Conservation (phyloP, 345 rosid species). For the Populus euphratica region DNA sequence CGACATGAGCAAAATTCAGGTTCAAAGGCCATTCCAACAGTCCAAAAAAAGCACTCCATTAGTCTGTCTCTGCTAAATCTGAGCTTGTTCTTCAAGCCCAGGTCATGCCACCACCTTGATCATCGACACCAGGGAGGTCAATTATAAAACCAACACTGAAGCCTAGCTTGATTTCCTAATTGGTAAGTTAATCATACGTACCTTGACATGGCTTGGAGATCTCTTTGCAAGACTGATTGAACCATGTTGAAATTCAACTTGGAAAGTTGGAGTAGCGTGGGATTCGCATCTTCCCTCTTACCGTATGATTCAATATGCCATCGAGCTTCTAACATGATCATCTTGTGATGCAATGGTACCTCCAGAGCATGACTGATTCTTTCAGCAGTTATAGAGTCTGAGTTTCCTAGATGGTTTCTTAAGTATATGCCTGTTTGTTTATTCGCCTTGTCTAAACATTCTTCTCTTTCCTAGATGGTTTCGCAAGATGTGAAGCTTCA, state of each 20-base stretch:
- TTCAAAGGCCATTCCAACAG: conserved; percentile 27
- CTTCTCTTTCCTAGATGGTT: conserved; percentile 39
- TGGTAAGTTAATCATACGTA: no score
- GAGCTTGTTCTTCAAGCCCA: conserved; percentile 27
- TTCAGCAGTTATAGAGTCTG: background rate
- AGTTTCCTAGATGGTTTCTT: background rate
- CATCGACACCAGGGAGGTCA: no score
- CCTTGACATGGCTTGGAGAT: conserved; percentile 30
- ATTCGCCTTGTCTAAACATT: conserved; percentile 24
- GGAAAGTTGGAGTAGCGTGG: conserved; percentile 35
- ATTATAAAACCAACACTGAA: no score
- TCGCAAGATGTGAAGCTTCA: conserved; percentile 40
- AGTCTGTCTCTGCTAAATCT: conserved; percentile 45
- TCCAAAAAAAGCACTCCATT: conserved; percentile 49
- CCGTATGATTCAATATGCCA: conserved; percentile 32
- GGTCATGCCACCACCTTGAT: conserved; percentile 38
- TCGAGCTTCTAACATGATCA: conserved; percentile 31
- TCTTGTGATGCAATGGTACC: conserved; percentile 33
- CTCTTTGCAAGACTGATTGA: conserved; percentile 31
- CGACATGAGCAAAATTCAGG: conserved; percentile 29
- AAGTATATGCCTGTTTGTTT: conserved; percentile 19
- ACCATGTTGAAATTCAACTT: conserved; percentile 39
- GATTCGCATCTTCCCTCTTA: background rate
- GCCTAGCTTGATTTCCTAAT: no score
- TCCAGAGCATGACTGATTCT: conserved; percentile 34